Evolutionary conservation across 768 basidiomycete species (phyloP).

Genomic region (Lentinus brumalis): DNA sequence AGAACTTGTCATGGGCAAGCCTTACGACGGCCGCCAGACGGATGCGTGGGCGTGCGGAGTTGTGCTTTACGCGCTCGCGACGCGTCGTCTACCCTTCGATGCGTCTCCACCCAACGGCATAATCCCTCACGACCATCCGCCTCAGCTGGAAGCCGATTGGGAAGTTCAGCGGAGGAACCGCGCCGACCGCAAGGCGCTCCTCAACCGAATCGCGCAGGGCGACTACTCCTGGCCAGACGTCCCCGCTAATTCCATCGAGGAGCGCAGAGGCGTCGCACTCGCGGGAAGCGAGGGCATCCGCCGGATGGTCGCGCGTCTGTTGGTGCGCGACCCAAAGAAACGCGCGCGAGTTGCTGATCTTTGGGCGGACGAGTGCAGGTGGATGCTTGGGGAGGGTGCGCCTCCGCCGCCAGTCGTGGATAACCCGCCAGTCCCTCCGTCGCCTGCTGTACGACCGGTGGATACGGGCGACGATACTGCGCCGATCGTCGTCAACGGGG

Average conservation of each 20-base stretch:
- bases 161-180: conserved; percentile 34
- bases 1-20: conserved; percentile 44
- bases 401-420: conserved; percentile 27
- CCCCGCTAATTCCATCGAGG: conserved; percentile 30
- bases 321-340: conserved; percentile 70
- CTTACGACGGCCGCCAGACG: conserved; percentile 83
- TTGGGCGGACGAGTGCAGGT: conserved; percentile 48
- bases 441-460: background rate
- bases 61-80: conserved; percentile 79
- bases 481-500: background rate
- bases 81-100: conserved; percentile 74
- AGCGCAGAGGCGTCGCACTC: conserved; percentile 41
- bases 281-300: conserved; percentile 47
- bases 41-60: conserved; percentile 91
- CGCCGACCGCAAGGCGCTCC: conserved; percentile 50
- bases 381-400: conserved; percentile 45
- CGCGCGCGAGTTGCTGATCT: conserved; percentile 64
- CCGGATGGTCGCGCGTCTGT: conserved; percentile 57
- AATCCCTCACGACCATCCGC: conserved; percentile 24
- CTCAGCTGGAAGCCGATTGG: conserved; percentile 28
- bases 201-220: conserved; percentile 80
- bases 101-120: conserved; percentile 7
- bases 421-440: background rate
- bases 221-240: conserved; percentile 72
- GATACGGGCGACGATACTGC: conserved; percentile 1